Conservation (phyloP, 495 filamentous ascomycete genomes). For the Cudoniella acicularis region DNA sequence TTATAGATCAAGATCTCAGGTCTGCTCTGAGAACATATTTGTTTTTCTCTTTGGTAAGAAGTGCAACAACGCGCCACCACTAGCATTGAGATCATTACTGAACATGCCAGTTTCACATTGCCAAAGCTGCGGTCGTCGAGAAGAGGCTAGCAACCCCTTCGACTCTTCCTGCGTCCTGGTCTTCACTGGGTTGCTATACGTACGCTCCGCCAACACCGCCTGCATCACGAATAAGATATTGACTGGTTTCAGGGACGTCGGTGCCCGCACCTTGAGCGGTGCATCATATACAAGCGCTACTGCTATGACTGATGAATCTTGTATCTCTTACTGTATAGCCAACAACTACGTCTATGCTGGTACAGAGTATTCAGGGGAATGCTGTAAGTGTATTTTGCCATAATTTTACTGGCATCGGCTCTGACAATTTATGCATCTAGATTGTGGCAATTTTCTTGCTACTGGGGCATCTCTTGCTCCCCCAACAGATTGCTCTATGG, state of each 20-base stretch:
- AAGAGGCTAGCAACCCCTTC: not conserved
- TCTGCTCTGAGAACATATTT: no score
- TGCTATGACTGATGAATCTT: conserved; percentile 39
- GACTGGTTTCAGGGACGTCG: not conserved
- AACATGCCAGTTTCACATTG: no score
- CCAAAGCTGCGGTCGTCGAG: conserved; percentile 4
- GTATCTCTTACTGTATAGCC: conserved; percentile 33
- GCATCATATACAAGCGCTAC: conserved; percentile 4
- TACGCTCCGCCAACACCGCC: no score
- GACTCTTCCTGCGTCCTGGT: conserved; percentile 17
- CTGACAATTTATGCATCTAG: conserved; percentile 44
- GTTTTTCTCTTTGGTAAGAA: no score
- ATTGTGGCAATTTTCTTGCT: conserved; percentile 10
- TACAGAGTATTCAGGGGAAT: conserved; percentile 32
- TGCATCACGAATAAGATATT: no score
- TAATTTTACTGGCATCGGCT: conserved; percentile 27
- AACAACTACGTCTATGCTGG: conserved; percentile 36
- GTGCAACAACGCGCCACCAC: no score
- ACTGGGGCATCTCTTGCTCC: not conserved
- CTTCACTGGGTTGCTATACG: conserved; percentile 17
- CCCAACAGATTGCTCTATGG: conserved; percentile 18
- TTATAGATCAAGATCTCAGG: no score
- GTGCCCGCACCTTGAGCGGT: conserved; percentile 12
- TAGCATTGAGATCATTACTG: no score
- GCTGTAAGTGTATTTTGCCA: conserved; percentile 8